A percentile compares a stretch with the other conserved stretches of the same genome.
Evolutionary conservation across 2,329 filamentous ascomycete species (phyloP).

Genomic region (Xylariaceae sp.): DNA sequence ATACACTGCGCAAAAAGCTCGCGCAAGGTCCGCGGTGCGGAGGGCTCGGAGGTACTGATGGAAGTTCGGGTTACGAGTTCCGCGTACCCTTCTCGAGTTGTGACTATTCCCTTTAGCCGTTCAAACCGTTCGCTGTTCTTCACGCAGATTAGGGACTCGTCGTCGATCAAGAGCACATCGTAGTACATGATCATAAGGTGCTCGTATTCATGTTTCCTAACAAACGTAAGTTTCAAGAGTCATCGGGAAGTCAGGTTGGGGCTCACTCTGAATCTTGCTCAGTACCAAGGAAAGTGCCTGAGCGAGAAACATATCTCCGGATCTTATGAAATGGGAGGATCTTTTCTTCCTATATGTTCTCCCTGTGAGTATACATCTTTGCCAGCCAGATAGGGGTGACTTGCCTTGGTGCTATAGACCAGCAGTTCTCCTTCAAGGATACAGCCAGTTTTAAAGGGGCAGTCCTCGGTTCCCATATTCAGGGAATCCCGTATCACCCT

Average conservation of each 20-base stretch:
- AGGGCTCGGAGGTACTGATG: slow-evolving; percentile 56
- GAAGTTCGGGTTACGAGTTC: slow-evolving; percentile 57
- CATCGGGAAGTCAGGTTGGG: neutral
- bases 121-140: slow-evolving; percentile 56
- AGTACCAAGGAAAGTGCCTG: slow-evolving; percentile 64
- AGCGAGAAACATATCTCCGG: slow-evolving; percentile 70
- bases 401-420: slow-evolving; percentile 63
- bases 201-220: slow-evolving; percentile 45
- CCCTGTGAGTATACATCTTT: neutral
- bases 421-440: slow-evolving; percentile 82
- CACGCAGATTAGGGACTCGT: slow-evolving; percentile 44
- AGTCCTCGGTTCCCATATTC: slow-evolving; percentile 51
- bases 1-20: slow-evolving; percentile 64
- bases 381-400: slow-evolving; percentile 5
- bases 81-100: slow-evolving; percentile 53
- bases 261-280: slow-evolving; percentile 62
- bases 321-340: slow-evolving; percentile 78
- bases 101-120: slow-evolving; percentile 52
- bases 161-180: slow-evolving; percentile 51
- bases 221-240: neutral
- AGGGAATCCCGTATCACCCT: slow-evolving; percentile 58
- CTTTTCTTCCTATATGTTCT: slow-evolving; percentile 44
- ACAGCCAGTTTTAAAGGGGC: slow-evolving; percentile 58
- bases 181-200: slow-evolving; percentile 60
- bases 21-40: slow-evolving; percentile 51